Percentiles rank a stretch among this genome's conserved stretches.
These are phyloP conservation scores for Mortierella sp. DNA, from an alignment of 371 early-diverging fungal genomes.

Conservation along the genomic window DNA sequence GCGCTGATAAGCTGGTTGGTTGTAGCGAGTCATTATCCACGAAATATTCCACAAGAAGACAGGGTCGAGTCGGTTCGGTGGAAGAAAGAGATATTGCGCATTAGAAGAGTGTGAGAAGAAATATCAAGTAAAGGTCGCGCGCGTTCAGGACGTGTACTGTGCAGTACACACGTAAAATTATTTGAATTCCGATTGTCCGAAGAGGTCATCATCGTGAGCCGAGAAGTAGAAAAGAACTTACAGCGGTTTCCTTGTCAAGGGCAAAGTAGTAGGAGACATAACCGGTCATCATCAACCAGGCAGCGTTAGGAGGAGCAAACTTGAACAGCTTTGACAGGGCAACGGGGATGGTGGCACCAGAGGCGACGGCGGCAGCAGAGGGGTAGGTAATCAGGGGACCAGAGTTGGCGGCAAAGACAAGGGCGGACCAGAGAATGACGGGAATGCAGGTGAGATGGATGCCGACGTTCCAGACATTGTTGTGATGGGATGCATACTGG, in stretches of 20 bases:
- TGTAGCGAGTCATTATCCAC: neutral
- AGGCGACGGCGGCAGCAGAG: conserved; percentile 39
- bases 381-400: conserved; percentile 66
- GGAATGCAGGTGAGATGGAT: conserved; percentile 96
- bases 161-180: neutral
- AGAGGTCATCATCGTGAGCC: neutral
- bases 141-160: neutral
- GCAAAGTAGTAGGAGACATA: conserved; percentile 84
- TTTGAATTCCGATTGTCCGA: neutral
- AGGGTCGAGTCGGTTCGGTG: neutral
- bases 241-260: conserved; percentile 71
- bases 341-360: conserved; percentile 29
- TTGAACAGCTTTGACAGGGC: conserved; percentile 47
- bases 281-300: conserved; percentile 66
- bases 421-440: conserved; percentile 85
- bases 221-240: neutral
- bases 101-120: conserved; percentile 12
- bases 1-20: conserved; percentile 63
- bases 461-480: conserved; percentile 81
- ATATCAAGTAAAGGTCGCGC: neutral
- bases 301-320: conserved; percentile 67
- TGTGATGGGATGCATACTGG: conserved; percentile 86
- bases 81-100: neutral
- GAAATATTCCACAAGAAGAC: neutral
- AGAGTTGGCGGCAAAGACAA: conserved; percentile 73